Base-by-base conservation (phyloP, 2,329 filamentous ascomycete genomes). In the Exophiala xenobiotica region DNA sequence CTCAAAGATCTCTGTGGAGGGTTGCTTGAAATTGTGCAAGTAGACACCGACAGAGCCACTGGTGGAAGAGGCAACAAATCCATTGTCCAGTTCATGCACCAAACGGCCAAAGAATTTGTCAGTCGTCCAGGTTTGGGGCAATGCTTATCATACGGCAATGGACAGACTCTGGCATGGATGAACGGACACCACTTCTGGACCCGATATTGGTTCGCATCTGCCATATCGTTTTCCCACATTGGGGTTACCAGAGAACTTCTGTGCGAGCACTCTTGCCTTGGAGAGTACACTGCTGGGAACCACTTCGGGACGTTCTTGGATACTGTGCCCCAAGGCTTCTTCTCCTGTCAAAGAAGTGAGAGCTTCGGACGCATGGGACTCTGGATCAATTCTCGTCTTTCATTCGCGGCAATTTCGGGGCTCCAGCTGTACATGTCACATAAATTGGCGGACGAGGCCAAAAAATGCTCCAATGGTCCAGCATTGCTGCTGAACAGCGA, bases 31-130 rank as follows among this genome's bases (percentile, higher is more conserved):
- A 18, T 38, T 6, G 35, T 38, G 12, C 29, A 27, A 16, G n/a
- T 11, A 24, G 14, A 9, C 23, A n/a, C 11, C 14, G 8, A 20
- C 16, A 37, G 9, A 24, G 19, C 29, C 16, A 45, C 39, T 20
- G 4, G 35, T 54, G 18, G 41, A 54, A 39, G n/a, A n/a, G n/a
- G n/a, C n/a, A n/a, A n/a, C n/a, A n/a, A 9, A 3, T 3, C 27
- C 27, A 9, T 31, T 31, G 27, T 31, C 27, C 27, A 31, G 14
- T 55, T 55, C 27, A 49, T 55, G 14, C 54, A 57, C 27, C 51
- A 54, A 43, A 57, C 54, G 11, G 54, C 49, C 22, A 54, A 54
- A 20, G 54, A 57, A 16, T 57, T 46, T 27, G 35, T 51, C 42
- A 24, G 5, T 4, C 11, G 42, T 20, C 42, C 42, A 3, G 42